Base-by-base conservation (phyloP, 2,329 filamentous ascomycete species). In the Colletotrichum gloeosporioides region DNA sequence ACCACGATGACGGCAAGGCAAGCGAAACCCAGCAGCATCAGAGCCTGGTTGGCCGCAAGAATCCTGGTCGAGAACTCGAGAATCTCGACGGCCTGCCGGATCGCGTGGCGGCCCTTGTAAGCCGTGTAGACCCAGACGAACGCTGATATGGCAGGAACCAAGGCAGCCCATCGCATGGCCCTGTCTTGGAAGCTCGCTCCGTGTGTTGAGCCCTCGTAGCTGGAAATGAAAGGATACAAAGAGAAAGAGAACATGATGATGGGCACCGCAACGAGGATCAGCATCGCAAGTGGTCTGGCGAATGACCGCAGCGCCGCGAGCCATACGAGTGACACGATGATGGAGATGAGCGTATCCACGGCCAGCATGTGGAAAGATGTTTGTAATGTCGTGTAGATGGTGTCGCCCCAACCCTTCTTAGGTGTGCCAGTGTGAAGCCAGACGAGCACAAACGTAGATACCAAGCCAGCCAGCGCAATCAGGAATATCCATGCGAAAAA, bases 401-500 rank as follows among this genome's bases (percentile, higher is more conserved):
- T 98, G 84, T 99, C 97, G 16, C 96, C 96, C 73, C 98, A 91
- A 1, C 94, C 93, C 76, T 90, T 90, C 82, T 94, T 94, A 69
- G 94, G 93, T 1, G 93, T 88, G 22, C 94, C 92, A 3, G 96
- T 99, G 82, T 99, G 95, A 55, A 99, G 89, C 88, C 95, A 98
- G 29, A 98, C 94, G 16, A 99, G 89, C 78, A 98, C 93, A 81
- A 96, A 98, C 1, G 96, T 96, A 15, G 96, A 95, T 81, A 99
- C 91, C 82, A 99, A 91, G 53, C 94, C 94, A 62, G 95, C 96
- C 69, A 98, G 87, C 39, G 93, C 93, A 80, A 99, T 97, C 64
- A 98, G 87, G 83, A 96, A 99, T 59, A 98, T 89, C 85, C 95
- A 96, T 6, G 95, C 95, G 89, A 97, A 99, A 86, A 99, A 98